A percentile compares a stretch with the other conserved stretches of the same genome.
phyloP scores from a whole-genome alignment of 768 basidiomycete species.

The Boletus coccyginus region DNA sequence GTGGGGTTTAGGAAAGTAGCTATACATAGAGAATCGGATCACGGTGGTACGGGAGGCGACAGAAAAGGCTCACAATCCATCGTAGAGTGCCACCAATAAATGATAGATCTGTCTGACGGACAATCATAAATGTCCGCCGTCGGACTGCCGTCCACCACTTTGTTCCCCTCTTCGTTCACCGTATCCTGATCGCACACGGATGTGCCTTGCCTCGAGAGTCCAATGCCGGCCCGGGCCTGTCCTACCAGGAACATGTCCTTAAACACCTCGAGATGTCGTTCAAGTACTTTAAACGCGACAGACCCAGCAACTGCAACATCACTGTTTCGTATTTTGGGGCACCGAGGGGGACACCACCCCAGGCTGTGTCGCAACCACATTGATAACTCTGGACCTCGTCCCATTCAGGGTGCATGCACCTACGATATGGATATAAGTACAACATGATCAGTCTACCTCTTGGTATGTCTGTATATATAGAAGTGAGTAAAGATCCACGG shows the following conservation, averaged over 20 bases:
- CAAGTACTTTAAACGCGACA: conserved; percentile 68
- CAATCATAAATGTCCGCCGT: conserved; percentile 63
- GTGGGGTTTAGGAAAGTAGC: conserved; percentile 52
- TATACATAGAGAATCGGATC: conserved; percentile 18
- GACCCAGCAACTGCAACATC: conserved; percentile 38
- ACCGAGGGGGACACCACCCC: neutral
- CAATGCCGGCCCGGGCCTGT: conserved; percentile 52
- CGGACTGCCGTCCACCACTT: conserved; percentile 54
- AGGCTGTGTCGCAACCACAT: neutral
- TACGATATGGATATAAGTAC: conserved; percentile 10
- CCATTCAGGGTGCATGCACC: conserved; percentile 7
- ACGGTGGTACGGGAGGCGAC: neutral
- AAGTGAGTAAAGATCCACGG: neutral
- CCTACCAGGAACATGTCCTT: conserved; percentile 63
- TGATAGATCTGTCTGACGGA: conserved; percentile 61
- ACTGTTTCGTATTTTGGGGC: neutral
- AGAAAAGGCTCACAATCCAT: conserved; percentile 58
- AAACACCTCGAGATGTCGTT: conserved; percentile 78
- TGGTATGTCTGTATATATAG: neutral
- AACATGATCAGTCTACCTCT: neutral
- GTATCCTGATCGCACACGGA: neutral
- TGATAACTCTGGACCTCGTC: neutral
- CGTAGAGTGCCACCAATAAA: conserved; percentile 68
- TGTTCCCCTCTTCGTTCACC: conserved; percentile 29
- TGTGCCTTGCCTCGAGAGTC: conserved; percentile 6